These are phyloP conservation scores for Cymbopogon citratus DNA, from an alignment of 176 grass and related monocot species.

Conservation along the genomic window DNA sequence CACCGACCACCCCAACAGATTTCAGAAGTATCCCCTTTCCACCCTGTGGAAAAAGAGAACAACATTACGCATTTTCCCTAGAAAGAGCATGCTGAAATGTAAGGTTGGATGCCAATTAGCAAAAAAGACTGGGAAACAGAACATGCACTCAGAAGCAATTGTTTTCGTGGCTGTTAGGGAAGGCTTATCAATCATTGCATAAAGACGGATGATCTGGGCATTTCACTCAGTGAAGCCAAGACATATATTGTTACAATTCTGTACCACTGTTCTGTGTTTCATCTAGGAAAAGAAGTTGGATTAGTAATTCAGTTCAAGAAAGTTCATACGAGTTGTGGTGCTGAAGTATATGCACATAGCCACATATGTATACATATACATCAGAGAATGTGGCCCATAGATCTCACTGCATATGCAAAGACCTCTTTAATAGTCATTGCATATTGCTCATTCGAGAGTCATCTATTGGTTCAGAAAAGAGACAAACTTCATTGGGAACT, in stretches of 20 bases:
- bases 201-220: neutral
- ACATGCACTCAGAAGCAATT: neutral
- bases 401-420: neutral
- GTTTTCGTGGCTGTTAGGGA: neutral
- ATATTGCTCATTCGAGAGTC: neutral
- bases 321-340: neutral
- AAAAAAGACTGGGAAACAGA: neutral
- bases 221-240: conserved; percentile 7
- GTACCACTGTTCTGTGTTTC: neutral
- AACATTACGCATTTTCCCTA: neutral
- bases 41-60: conserved; percentile 36
- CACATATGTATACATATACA: too few relatives aligned
- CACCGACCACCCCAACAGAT: conserved; percentile 75
- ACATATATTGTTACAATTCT: conserved; percentile 4
- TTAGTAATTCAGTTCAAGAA: neutral
- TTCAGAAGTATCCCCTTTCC: conserved; percentile 67
- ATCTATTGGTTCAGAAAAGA: neutral
- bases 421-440: neutral
- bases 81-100: neutral
- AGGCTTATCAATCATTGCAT: neutral
- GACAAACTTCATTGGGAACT: neutral
- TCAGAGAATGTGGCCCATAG: too few relatives aligned
- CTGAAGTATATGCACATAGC: neutral
- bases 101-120: neutral
- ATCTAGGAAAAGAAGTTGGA: neutral